Evolutionary conservation across 2,329 filamentous ascomycete genomes (phyloP).

Genomic region (Aulographum hederae): DNA sequence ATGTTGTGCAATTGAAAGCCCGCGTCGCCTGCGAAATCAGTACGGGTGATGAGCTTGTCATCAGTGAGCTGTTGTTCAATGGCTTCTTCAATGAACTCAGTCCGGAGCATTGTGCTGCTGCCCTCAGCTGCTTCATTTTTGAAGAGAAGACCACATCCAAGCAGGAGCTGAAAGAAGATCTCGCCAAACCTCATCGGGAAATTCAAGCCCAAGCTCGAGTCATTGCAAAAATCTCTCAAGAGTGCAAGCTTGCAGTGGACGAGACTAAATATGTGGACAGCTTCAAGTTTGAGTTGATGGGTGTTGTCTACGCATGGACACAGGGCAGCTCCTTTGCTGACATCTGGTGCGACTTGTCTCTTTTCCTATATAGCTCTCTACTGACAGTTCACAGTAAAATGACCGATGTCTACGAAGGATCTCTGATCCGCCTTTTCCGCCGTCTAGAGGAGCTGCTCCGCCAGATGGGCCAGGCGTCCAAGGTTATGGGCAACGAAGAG

Average conservation of each 20-base stretch:
- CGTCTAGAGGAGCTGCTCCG: slow-evolving; percentile 83
- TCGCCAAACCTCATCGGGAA: slow-evolving; percentile 70
- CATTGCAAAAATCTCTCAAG: slow-evolving; percentile 83
- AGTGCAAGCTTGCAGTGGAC: slow-evolving; percentile 77
- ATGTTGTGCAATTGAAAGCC: slow-evolving; percentile 92
- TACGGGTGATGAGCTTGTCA: slow-evolving; percentile 82
- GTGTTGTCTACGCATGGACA: slow-evolving; percentile 83
- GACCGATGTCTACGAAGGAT: slow-evolving; percentile 96
- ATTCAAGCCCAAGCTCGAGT: slow-evolving; percentile 74
- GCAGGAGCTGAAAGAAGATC: slow-evolving; percentile 56
- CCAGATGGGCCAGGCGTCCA: slow-evolving; percentile 88
- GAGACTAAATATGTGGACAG: slow-evolving; percentile 83
- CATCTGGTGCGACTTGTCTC: slow-evolving; percentile 58
- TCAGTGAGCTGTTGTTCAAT: slow-evolving; percentile 89
- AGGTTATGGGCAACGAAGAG: slow-evolving; percentile 96
- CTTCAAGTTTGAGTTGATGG: slow-evolving; percentile 93
- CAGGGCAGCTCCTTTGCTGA: slow-evolving; percentile 79
- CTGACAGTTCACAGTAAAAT: slow-evolving; percentile 53
- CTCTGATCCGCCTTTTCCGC: slow-evolving; percentile 86
- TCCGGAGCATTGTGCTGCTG: slow-evolving; percentile 70
- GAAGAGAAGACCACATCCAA: slow-evolving; percentile 82
- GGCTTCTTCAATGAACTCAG: slow-evolving; percentile 93
- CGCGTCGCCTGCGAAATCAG: slow-evolving; percentile 96
- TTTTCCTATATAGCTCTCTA: not conserved
- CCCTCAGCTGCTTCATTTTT: slow-evolving; percentile 89